Percentiles rank a stretch among this genome's conserved stretches.
Conservation (phyloP, 2,329 filamentous ascomycete genomes). For the Penicillium decumbens region DNA sequence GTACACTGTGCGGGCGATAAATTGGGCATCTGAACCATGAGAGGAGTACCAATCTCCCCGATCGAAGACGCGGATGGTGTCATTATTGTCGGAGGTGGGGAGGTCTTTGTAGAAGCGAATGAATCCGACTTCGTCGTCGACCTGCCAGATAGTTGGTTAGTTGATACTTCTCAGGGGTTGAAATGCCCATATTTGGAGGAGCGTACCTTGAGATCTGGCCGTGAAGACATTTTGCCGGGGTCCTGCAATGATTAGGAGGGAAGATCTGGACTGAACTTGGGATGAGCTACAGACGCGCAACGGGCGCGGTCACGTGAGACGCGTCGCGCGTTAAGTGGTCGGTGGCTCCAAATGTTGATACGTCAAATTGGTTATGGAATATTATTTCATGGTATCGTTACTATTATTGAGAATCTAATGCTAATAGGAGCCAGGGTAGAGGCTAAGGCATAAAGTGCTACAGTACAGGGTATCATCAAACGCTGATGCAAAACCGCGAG, state of each 20-base stretch:
- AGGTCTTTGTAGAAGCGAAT: constrained; percentile 95
- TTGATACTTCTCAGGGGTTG: not conserved
- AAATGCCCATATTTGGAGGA: not conserved
- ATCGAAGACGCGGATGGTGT: constrained; percentile 84
- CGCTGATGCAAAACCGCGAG: constrained; percentile 26
- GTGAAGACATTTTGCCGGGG: constrained; percentile 58
- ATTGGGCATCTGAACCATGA: constrained; percentile 45
- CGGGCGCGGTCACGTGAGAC: constrained; percentile 32
- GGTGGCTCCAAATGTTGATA: not conserved
- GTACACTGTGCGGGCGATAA: constrained; percentile 67
- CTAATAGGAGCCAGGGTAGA: constrained; percentile 18
- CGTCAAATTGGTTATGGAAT: not conserved
- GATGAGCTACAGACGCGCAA: constrained; percentile 23
- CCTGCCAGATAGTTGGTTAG: constrained; percentile 46
- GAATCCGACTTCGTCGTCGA: constrained; percentile 95
- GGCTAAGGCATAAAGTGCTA: constrained; percentile 16
- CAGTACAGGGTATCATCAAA: constrained; percentile 27
- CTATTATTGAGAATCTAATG: constrained; percentile 14
- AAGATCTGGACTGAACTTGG: constrained; percentile 10
- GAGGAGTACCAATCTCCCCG: constrained; percentile 90
- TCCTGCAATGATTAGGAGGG: constrained; percentile 12
- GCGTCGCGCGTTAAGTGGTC: constrained; percentile 30
- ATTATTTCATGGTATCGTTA: constrained; percentile 1
- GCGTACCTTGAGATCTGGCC: constrained; percentile 65
- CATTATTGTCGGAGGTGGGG: constrained; percentile 57